Conservation (phyloP, 805 yeast genomes). For the Zygoascus biomembranicola region DNA sequence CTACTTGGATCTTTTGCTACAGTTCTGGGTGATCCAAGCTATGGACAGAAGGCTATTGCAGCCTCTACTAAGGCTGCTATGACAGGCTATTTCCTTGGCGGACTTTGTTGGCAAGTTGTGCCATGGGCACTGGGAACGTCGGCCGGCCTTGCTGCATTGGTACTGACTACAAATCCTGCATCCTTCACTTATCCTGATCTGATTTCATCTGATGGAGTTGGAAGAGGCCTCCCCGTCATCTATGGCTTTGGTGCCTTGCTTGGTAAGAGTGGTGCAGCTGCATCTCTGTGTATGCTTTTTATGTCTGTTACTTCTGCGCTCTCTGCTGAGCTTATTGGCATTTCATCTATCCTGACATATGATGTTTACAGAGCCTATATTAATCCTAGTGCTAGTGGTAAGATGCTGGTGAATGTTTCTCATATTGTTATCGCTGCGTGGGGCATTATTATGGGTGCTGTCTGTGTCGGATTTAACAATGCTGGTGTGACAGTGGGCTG, state of each 20-base stretch:
- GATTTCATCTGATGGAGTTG: constrained; percentile 57
- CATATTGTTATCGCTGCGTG: constrained; percentile 57
- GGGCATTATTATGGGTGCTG: constrained; percentile 63
- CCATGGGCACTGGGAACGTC: constrained; percentile 77
- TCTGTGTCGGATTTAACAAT: constrained; percentile 70
- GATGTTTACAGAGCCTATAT: constrained; percentile 76
- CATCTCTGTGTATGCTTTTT: constrained; percentile 67
- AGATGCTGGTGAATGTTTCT: constrained; percentile 56
- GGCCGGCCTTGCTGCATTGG: constrained; percentile 74
- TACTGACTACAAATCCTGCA: constrained; percentile 55
- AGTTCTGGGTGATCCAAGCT: constrained; percentile 80
- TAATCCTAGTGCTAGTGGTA: constrained; percentile 71
- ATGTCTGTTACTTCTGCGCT: constrained; percentile 91
- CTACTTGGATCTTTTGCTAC: constrained; percentile 85
- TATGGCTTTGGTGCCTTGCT: constrained; percentile 73
- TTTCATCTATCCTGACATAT: constrained; percentile 74
- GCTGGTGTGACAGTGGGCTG: constrained; percentile 83
- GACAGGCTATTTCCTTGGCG: constrained; percentile 82
- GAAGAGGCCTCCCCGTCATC: constrained; percentile 59
- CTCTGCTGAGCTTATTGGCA: constrained; percentile 85
- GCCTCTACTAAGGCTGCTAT: constrained; percentile 74
- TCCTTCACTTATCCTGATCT: constrained; percentile 76
- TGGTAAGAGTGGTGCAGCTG: constrained; percentile 85
- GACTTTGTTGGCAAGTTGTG: constrained; percentile 83
- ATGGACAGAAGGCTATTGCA: constrained; percentile 83